These are phyloP conservation scores for Penicillium daleae DNA, from an alignment of 495 filamentous ascomycete species.

Conservation along the genomic window DNA sequence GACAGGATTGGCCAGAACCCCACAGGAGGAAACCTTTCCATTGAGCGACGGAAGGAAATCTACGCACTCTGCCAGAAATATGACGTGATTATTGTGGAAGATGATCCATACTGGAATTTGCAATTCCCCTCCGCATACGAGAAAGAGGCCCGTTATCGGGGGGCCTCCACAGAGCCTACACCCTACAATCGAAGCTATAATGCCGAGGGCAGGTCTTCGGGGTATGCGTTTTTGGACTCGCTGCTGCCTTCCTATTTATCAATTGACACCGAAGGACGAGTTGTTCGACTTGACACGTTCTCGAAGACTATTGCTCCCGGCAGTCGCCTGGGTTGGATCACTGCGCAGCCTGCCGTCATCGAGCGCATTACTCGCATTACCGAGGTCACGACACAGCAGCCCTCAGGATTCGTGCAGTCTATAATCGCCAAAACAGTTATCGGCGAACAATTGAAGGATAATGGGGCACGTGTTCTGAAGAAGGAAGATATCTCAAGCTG, in stretches of 20 bases:
- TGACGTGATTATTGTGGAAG: constrained; percentile 91
- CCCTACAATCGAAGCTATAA: constrained; percentile 47
- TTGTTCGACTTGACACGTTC: constrained; percentile 82
- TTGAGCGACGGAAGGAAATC: constrained; percentile 73
- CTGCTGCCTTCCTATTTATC: constrained; percentile 77
- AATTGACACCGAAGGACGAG: constrained; percentile 83
- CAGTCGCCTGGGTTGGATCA: constrained; percentile 77
- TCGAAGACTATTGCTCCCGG: constrained; percentile 83
- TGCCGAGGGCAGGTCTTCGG: constrained; percentile 59
- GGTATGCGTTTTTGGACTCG: constrained; percentile 78
- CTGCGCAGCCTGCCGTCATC: constrained; percentile 74
- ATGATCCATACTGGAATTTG: constrained; percentile 96
- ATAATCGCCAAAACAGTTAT: constrained; percentile 79
- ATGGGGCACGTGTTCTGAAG: constrained; percentile 26
- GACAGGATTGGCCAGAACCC: constrained; percentile 88
- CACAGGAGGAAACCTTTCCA: constrained; percentile 71
- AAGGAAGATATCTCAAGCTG: constrained; percentile 58
- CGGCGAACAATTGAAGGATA: constrained; percentile 55
- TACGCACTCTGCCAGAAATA: constrained; percentile 81
- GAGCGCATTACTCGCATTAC: constrained; percentile 74
- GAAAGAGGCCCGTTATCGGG: constrained; percentile 40
- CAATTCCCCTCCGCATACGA: constrained; percentile 74
- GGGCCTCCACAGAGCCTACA: constrained; percentile 15
- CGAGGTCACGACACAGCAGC: constrained; percentile 77
- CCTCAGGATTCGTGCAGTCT: constrained; percentile 84